phyloP scores from a whole-genome alignment of 495 filamentous ascomycete genomes.

The Aspergillus ostianus region DNA sequence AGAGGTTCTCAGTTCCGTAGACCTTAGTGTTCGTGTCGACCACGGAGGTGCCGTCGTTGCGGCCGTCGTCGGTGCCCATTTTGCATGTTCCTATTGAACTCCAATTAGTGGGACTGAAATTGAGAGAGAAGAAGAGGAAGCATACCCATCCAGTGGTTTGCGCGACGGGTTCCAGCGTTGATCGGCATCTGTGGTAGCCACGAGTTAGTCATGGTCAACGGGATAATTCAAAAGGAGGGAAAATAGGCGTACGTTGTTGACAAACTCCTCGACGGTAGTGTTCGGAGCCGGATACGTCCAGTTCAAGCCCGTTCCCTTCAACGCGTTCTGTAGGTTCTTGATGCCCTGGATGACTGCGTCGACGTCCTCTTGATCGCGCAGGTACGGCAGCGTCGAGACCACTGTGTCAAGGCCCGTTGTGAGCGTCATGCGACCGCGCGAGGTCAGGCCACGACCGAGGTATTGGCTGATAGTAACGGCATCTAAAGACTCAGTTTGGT shows the following conservation, averaged over 20 bases:
- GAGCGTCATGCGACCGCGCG: slow-evolving; percentile 16
- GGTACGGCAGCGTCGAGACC: slow-evolving; percentile 14
- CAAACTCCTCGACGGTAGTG: slow-evolving; percentile 9
- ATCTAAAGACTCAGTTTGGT: slow-evolving; percentile 6
- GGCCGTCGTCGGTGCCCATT: slow-evolving; percentile 19
- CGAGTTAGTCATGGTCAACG: neutral
- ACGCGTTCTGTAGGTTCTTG: slow-evolving; percentile 1
- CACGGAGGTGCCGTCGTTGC: slow-evolving; percentile 6
- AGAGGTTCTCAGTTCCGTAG: slow-evolving; percentile 10
- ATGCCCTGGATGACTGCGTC: slow-evolving; percentile 18
- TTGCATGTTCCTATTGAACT: slow-evolving; percentile 15
- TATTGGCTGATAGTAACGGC: slow-evolving; percentile 17
- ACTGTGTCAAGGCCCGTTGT: slow-evolving; percentile 15
- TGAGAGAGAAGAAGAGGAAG: neutral
- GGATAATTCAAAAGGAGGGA: neutral
- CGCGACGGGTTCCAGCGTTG: slow-evolving; percentile 2
- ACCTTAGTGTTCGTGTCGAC: slow-evolving; percentile 9
- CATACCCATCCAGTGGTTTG: slow-evolving; percentile 22
- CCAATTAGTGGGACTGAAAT: neutral
- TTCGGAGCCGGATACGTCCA: slow-evolving; percentile 14
- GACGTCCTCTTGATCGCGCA: slow-evolving; percentile 13
- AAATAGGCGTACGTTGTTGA: slow-evolving; percentile 2
- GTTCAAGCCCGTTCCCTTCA: slow-evolving; percentile 7
- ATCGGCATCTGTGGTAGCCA: slow-evolving; percentile 4
- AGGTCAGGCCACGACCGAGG: slow-evolving; percentile 18